Evolutionary conservation across 495 filamentous ascomycete species (phyloP).

Genomic region (Penicillium subrubescens): DNA sequence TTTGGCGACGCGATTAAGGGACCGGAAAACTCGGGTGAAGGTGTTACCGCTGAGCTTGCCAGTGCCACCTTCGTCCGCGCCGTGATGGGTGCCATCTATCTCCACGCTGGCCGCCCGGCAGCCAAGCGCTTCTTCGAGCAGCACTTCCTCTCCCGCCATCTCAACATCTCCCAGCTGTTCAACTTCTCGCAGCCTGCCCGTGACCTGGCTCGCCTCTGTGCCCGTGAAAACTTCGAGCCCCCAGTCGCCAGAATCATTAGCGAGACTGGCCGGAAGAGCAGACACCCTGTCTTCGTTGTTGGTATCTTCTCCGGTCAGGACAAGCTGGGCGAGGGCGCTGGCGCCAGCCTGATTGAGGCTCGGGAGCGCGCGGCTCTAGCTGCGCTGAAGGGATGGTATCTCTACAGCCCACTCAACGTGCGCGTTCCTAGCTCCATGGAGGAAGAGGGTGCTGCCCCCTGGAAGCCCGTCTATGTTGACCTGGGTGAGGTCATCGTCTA

Average conservation of each 20-base stretch:
- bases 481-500: constrained; percentile 85
- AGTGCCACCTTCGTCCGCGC: constrained; percentile 75
- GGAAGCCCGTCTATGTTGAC: constrained; percentile 86
- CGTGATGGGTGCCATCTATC: constrained; percentile 78
- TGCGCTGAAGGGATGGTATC: constrained; percentile 90
- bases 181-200: constrained; percentile 78
- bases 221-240: constrained; percentile 81
- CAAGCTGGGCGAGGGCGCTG: constrained; percentile 84
- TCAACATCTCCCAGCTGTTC: constrained; percentile 77
- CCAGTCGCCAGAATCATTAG: constrained; percentile 84
- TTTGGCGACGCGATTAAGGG: constrained; percentile 65
- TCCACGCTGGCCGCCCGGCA: constrained; percentile 69
- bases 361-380: constrained; percentile 76
- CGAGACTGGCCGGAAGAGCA: constrained; percentile 82
- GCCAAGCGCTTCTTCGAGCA: constrained; percentile 78
- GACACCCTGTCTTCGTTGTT: constrained; percentile 90
- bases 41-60: constrained; percentile 49
- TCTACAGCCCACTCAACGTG: constrained; percentile 78
- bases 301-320: constrained; percentile 88
- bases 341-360: constrained; percentile 72
- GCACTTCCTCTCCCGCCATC: constrained; percentile 78
- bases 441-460: constrained; percentile 60
- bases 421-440: constrained; percentile 82
- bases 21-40: constrained; percentile 19
- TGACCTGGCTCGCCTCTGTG: constrained; percentile 79